Conservation (phyloP, 148 eudicot genomes). For the Limonium bicolor region DNA sequence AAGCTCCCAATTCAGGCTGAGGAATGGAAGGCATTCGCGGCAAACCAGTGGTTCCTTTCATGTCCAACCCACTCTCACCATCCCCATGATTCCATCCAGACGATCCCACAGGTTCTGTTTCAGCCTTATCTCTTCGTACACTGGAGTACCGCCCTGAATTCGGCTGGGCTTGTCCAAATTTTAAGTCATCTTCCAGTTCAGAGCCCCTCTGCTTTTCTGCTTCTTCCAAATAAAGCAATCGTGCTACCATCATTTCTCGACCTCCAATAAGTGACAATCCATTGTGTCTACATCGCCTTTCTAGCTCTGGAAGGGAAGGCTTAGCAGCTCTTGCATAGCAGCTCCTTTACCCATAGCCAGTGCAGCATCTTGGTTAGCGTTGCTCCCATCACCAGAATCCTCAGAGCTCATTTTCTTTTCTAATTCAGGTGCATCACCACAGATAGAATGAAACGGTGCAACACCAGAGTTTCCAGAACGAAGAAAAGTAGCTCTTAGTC, state of each 20-base stretch:
- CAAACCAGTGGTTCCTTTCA: constrained; percentile 19
- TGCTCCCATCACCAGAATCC: constrained; percentile 23
- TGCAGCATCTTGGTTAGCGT: constrained; percentile 67
- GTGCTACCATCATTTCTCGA: constrained; percentile 88
- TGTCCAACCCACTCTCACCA: constrained; percentile 21
- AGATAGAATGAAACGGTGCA: constrained; percentile 60
- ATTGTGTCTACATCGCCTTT: constrained; percentile 94
- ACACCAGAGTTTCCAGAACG: constrained; percentile 78
- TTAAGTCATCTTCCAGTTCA: constrained; percentile 69
- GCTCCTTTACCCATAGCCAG: constrained; percentile 93
- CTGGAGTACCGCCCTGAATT: constrained; percentile 31
- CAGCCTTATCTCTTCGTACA: constrained; percentile 31
- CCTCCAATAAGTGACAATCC: constrained; percentile 95
- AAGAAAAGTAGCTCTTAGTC: constrained; percentile 84
- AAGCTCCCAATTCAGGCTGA: constrained; percentile 40
- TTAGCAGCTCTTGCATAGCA: constrained; percentile 66
- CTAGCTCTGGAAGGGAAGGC: constrained; percentile 87
- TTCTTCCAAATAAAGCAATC: constrained; percentile 85
- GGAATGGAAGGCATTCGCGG: constrained; percentile 29
- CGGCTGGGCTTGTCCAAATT: constrained; percentile 32
- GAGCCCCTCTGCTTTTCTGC: constrained; percentile 83
- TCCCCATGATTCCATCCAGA: constrained; percentile 33
- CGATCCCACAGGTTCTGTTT: constrained; percentile 23
- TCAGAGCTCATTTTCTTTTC: constrained; percentile 43
- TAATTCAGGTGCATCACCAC: constrained; percentile 68